Evolutionary conservation across 208 protist genomes (phyloP).

Genomic region (Endotrypanum monterogeii): DNA sequence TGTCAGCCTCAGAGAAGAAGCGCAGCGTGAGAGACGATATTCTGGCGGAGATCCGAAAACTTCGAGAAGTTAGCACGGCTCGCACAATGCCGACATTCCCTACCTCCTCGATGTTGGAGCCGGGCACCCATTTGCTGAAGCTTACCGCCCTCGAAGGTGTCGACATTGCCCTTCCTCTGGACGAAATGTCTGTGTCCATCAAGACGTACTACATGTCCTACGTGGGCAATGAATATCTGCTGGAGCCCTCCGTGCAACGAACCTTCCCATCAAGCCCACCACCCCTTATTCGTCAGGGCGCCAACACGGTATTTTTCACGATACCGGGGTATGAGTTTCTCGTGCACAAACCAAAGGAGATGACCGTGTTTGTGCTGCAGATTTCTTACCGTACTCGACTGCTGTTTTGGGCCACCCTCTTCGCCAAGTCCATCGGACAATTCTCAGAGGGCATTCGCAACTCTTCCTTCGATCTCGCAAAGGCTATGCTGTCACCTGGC

Average conservation of each 20-base stretch:
- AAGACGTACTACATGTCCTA: conserved; percentile 67
- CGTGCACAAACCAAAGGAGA: conserved; percentile 39
- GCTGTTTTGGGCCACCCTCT: conserved; percentile 64
- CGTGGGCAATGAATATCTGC: conserved; percentile 39
- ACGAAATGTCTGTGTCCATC: conserved; percentile 45
- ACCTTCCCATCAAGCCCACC: conserved; percentile 26
- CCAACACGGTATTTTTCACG: conserved; percentile 41
- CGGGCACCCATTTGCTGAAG: conserved; percentile 44
- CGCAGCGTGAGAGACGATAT: conserved; percentile 27
- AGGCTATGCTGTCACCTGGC: conserved; percentile 39
- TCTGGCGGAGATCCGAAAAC: conserved; percentile 31
- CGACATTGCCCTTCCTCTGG: conserved; percentile 51
- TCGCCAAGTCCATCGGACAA: conserved; percentile 25
- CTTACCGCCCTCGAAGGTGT: conserved; percentile 48
- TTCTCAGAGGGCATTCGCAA: conserved; percentile 55
- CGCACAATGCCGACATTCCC: conserved; percentile 35
- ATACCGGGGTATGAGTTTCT: conserved; percentile 49
- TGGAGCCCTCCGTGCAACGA: conserved; percentile 45
- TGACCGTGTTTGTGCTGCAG: conserved; percentile 61
- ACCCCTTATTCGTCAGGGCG: conserved; percentile 30
- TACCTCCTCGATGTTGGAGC: conserved; percentile 27
- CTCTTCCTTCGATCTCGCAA: conserved; percentile 48
- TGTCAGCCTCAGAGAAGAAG: conserved; percentile 22
- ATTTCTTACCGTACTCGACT: conserved; percentile 41
- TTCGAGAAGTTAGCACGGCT: conserved; percentile 14